Conservation (phyloP, 2,329 filamentous ascomycete genomes). For the Pseudogymnoascus sp. region DNA sequence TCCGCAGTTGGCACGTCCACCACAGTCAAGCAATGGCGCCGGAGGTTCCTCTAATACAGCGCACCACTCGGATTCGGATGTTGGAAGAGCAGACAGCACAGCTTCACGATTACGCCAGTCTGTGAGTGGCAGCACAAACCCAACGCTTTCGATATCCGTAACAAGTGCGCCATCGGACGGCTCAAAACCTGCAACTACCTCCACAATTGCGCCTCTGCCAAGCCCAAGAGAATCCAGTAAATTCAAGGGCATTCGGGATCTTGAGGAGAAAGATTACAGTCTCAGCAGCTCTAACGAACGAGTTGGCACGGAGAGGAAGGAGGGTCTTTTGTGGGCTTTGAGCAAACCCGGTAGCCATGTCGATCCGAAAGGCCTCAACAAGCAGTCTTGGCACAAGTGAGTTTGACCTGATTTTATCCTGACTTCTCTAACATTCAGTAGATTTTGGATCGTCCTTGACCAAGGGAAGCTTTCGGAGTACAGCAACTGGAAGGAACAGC, state of each 20-base stretch:
- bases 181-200: conserved; percentile 37
- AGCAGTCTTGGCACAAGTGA: conserved; percentile 98
- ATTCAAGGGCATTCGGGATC: conserved; percentile 87
- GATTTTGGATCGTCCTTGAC: conserved; percentile 97
- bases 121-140: conserved; percentile 34
- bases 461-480: conserved; percentile 96
- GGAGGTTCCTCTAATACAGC: conserved; percentile 18
- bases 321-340: conserved; percentile 89
- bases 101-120: conserved; percentile 56
- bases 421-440: conserved; percentile 34
- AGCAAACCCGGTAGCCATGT: conserved; percentile 90
- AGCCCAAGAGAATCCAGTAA: conserved; percentile 35
- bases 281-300: conserved; percentile 43
- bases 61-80: conserved; percentile 55
- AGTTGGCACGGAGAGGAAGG: conserved; percentile 68
- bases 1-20: conserved; percentile 31
- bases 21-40: conserved; percentile 23
- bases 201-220: conserved; percentile 43
- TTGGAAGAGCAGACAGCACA: conserved; percentile 63
- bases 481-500: conserved; percentile 96
- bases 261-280: conserved; percentile 72
- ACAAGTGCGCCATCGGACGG: conserved; percentile 40
- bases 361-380: conserved; percentile 90
- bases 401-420: conserved; percentile 29
- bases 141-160: conserved; percentile 27